phyloP scores from a whole-genome alignment of 2,329 filamentous ascomycete species.

The Talaromyces sp. region DNA sequence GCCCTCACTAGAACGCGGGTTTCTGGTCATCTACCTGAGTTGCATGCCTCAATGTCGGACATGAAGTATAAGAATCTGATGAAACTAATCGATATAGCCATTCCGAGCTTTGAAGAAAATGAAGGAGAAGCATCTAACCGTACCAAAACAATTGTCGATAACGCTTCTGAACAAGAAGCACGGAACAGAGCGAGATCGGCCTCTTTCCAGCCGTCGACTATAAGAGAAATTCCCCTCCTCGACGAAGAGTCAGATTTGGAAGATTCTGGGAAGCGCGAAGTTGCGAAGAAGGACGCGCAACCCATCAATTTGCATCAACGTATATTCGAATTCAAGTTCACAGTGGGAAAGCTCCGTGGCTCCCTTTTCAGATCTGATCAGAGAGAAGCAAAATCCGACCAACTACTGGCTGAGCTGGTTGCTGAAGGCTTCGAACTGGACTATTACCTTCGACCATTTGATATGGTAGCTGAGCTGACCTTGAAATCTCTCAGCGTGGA shows the following conservation, averaged over 20 bases:
- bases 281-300: constrained; percentile 35
- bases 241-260: constrained; percentile 61
- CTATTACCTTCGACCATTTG: constrained; percentile 81
- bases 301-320: constrained; percentile 74
- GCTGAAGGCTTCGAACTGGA: constrained; percentile 83
- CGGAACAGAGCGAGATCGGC: constrained; percentile 55
- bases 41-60: constrained; percentile 89
- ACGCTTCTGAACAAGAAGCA: constrained; percentile 32
- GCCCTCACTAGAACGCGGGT: constrained; percentile 89
- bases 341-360: constrained; percentile 87
- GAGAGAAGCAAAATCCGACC: constrained; percentile 67
- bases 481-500: constrained; percentile 83
- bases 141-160: constrained; percentile 21
- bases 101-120: constrained; percentile 68
- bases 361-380: constrained; percentile 85
- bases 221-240: constrained; percentile 71
- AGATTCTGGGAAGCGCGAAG: constrained; percentile 60
- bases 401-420: constrained; percentile 81
- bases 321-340: constrained; percentile 95
- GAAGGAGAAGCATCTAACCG: constrained; percentile 35
- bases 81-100: constrained; percentile 90
- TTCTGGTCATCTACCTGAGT: constrained; percentile 82
- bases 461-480: constrained; percentile 89
- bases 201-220: constrained; percentile 67
- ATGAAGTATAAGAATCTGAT: constrained; percentile 96